Evolutionary conservation across 1,284 basidiomycete species (phyloP), one percentile per base, ranked within the genome.

Genomic region (Puccinia polysora): DNA sequence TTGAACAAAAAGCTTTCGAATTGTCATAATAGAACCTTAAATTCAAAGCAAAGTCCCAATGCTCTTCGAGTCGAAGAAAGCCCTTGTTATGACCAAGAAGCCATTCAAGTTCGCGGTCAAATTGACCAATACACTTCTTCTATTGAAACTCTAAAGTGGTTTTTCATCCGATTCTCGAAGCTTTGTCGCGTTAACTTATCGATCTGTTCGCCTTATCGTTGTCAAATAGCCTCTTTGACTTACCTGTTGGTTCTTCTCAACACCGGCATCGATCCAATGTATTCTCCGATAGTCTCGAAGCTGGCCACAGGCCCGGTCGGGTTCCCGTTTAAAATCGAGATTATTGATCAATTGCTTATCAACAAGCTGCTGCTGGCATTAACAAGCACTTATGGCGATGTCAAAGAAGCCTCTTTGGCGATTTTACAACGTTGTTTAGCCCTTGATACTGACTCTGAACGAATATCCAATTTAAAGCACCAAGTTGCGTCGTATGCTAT

Each of bases 191-290:
- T 14, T 1, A 71, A 71, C 34, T 45, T 62, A 10, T 63, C 58
- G 10, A 38, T 53, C 14, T 62, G 47, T 56, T 52, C 58, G 32
- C 58, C 69, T 15, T 71, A 71, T 63, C 69, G 69, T 1, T 50
- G 47, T 40, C 69, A 71, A 71, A 63, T 71, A 30, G 47, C 69
- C n/a, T 71, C 34, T 56, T 59, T 71, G 38, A 53, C 28, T 23
- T 71, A 71, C 63, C 36, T 71, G 7, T 36, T 38, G 23, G 20
- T 71, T 45, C 25, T 71, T 14, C 59, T 71, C 2, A 60, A 71
- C 32, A 53, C 59, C 20, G 59, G 59, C 23, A 28, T 63, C 15
- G 69, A 71, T 43, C 49, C 58, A n/a, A n/a, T 28, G 25, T 71
- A 53, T 56, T 10, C 28, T 25, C 15, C 45, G 1, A 30, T 50